Conservation (phyloP, 2,329 filamentous ascomycete genomes). For the Epichloe brachyelytri region DNA sequence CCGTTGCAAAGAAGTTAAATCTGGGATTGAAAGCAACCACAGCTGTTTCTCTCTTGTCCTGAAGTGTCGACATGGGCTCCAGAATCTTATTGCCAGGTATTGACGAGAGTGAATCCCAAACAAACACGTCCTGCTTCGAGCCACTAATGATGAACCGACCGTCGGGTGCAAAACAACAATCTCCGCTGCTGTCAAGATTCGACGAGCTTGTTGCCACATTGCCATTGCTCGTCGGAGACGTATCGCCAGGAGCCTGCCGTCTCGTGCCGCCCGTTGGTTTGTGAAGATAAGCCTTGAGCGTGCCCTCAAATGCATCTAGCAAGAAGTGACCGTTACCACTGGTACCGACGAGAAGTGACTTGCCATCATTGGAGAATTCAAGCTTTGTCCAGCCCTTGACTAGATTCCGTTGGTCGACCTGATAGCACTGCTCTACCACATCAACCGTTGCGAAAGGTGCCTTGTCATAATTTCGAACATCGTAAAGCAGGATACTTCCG, state of each 20-base stretch:
- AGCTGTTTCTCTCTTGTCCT: conserved; percentile 55
- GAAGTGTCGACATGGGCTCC: conserved; percentile 49
- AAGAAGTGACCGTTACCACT: conserved; percentile 77
- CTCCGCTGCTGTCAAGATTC: conserved; percentile 49
- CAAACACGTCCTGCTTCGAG: conserved; percentile 57
- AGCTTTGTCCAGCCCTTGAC: conserved; percentile 74
- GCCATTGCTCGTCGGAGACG: conserved; percentile 13
- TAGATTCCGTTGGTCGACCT: conserved; percentile 42
- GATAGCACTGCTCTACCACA: conserved; percentile 43
- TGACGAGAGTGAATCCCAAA: conserved; percentile 68
- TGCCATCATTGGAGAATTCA: conserved; percentile 94
- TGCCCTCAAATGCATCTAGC: conserved; percentile 83
- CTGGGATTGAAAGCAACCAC: conserved; percentile 81
- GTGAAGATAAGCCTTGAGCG: conserved; percentile 59
- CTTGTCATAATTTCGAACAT: conserved; percentile 87
- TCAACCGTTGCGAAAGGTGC: conserved; percentile 81
- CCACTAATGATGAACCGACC: conserved; percentile 81
- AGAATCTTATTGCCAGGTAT: conserved; percentile 44
- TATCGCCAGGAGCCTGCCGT: conserved; percentile 41
- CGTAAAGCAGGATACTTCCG: conserved; percentile 76
- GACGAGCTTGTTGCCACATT: conserved; percentile 21
- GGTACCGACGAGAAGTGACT: conserved; percentile 71
- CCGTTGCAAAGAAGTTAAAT: conserved; percentile 83
- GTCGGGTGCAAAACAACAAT: conserved; percentile 82
- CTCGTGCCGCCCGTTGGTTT: conserved; percentile 41